phyloP scores from a whole-genome alignment of 352 stramenopile genomes.

The Elongisporangium senticosum region DNA sequence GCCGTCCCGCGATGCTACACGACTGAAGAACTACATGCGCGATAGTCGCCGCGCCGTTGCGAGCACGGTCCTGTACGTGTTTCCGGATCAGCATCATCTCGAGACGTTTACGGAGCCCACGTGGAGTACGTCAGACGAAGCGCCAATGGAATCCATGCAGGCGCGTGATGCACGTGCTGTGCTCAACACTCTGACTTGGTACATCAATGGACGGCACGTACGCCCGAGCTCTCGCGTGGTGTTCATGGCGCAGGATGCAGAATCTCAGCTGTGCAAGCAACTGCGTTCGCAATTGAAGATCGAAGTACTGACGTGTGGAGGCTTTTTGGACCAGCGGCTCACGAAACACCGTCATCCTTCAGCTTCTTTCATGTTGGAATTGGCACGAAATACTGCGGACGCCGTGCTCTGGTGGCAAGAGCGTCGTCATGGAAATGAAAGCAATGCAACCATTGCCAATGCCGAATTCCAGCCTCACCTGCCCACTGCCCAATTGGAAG shows the following conservation, averaged over 20 bases:
- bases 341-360: slow-evolving; percentile 17
- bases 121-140: slow-evolving; percentile 1
- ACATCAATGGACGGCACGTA: slow-evolving; percentile 34
- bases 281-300: slow-evolving; percentile 13
- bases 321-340: slow-evolving; percentile 39
- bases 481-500: slow-evolving; percentile 23
- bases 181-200: slow-evolving; percentile 65
- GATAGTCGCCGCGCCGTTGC: slow-evolving; percentile 35
- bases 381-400: slow-evolving; percentile 58
- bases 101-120: slow-evolving; percentile 42
- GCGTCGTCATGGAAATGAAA: slow-evolving; percentile 15
- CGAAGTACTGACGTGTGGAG: slow-evolving; percentile 52
- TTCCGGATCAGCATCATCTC: slow-evolving; percentile 67
- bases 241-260: slow-evolving; percentile 51
- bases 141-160: slow-evolving; percentile 29
- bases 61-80: slow-evolving; percentile 46
- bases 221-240: slow-evolving; percentile 29
- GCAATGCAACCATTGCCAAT: slow-evolving; percentile 12
- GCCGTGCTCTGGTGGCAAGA: slow-evolving; percentile 41
- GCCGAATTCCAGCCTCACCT: slow-evolving; percentile 61
- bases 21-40: slow-evolving; percentile 61
- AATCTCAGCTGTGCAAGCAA: slow-evolving; percentile 6
- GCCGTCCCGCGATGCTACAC: slow-evolving; percentile 54
- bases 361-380: slow-evolving; percentile 39
- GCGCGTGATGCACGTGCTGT: slow-evolving; percentile 36